Evolutionary conservation across 2,329 filamentous ascomycete species (phyloP).

Genomic region (Pochonia chlamydosporia): DNA sequence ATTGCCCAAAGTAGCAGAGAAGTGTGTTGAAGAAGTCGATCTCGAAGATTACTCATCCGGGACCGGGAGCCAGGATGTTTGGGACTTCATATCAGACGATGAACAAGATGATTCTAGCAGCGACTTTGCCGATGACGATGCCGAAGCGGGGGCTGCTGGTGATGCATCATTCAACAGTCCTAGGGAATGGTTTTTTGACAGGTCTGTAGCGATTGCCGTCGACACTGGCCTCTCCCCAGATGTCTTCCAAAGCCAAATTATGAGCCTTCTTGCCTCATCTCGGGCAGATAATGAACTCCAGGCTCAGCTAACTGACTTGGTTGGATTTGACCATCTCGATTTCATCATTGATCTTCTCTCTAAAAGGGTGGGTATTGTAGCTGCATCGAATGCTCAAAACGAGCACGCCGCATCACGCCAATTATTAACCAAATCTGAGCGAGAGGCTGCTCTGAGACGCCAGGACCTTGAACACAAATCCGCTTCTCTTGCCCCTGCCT

Average conservation of each 20-base stretch:
- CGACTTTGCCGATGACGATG: conserved; percentile 52
- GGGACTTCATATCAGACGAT: conserved; percentile 81
- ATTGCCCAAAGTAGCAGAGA: conserved; percentile 33
- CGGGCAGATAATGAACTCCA: conserved; percentile 80
- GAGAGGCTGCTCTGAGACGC: conserved; percentile 69
- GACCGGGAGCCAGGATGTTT: conserved; percentile 72
- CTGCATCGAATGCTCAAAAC: conserved; percentile 31
- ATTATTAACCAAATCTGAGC: conserved; percentile 69
- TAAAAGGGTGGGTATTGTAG: conserved; percentile 63
- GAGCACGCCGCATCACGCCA: conserved; percentile 33
- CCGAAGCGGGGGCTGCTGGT: conserved; percentile 34
- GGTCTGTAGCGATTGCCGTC: conserved; percentile 61
- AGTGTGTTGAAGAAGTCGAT: conserved; percentile 59
- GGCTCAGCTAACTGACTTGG: conserved; percentile 78
- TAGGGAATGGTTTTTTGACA: conserved; percentile 63
- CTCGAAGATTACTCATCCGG: conserved; percentile 49
- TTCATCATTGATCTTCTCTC: conserved; percentile 87
- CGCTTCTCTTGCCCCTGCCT: conserved; percentile 62
- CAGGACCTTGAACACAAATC: conserved; percentile 82
- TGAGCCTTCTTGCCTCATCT: conserved; percentile 65
- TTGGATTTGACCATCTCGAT: conserved; percentile 91
- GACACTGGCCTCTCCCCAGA: conserved; percentile 62
- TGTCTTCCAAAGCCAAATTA: conserved; percentile 72
- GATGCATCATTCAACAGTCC: conserved; percentile 39
- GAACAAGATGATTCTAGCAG: conserved; percentile 62